Base-by-base conservation (phyloP, 768 basidiomycete species). In the Panaeolus cyanescens region DNA sequence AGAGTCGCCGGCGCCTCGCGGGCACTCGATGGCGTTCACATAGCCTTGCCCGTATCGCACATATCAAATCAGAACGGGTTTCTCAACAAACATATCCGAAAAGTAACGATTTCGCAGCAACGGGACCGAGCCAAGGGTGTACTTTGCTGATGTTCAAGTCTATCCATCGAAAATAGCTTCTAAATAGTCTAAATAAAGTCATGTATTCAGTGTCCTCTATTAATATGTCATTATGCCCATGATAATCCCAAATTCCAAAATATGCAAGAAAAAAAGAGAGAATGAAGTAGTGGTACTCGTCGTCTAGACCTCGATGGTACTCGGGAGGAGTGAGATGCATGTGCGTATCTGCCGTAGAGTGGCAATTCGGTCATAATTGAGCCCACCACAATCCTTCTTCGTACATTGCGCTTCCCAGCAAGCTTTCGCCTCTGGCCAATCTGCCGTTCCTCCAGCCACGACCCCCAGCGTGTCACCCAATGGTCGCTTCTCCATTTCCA, bases 391-490 rank as follows among this genome's bases (percentile, higher is more conserved):
- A 1, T 72, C 80, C 30, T 62, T 19, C 66, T 80, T 80, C n/a
- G 71, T 62, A 65, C 88, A 91, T 57, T 72, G 79, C 1, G 87
- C 82, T 45, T 79, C 79, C 88, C 89, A 90, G 65, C 86, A 90
- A 3, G 81, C 80, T 68, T 76, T 74, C 32, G 88, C 83, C 66
- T 85, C 84, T 0, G 79, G 74, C 86, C 88, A 90, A 39, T 81
- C 81, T 22, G 74, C 73, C 63, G 85, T 71, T 9, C 82, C 85
- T 1, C 79, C 77, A 60, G 75, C 55, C n/a, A 55, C 53, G 12
- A 74, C 45, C 4, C 72, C 74, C 25, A 89, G 69, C 25, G 81
- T 84, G 64, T 89, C 88, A 10, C 87, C 89, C 25, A 82, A 68
- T 22, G 89, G 85, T 30, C 86, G 77, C 20, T 68, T 68, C 60